These are phyloP conservation scores for Plasmodium blacklocki DNA, from an alignment of 169 alveolate genomes.

Conservation along the genomic window DNA sequence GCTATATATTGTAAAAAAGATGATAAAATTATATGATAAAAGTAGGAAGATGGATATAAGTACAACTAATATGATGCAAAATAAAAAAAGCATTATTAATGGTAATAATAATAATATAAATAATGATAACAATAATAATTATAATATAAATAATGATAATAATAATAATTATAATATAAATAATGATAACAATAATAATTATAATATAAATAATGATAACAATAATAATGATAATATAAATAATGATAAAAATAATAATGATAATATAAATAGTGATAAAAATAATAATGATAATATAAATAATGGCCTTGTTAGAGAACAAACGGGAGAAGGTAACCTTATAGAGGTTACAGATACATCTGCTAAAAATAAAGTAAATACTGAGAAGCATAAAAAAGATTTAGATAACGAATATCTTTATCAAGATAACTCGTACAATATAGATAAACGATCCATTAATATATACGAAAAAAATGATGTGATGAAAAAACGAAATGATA, in stretches of 20 bases:
- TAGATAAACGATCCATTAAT: slow-evolving; percentile 52
- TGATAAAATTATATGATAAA: too few relatives aligned
- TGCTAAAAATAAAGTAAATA: not conserved
- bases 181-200: not conserved
- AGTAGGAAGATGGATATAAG: too few relatives aligned
- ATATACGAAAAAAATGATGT: slow-evolving; percentile 65
- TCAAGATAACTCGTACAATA: slow-evolving; percentile 42
- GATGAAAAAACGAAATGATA: slow-evolving; percentile 61
- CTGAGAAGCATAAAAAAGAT: not conserved
- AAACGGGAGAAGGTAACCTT: not conserved
- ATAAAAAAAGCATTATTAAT: too few relatives aligned
- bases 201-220: too few relatives aligned
- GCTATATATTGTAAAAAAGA: too few relatives aligned
- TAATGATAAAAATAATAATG: not conserved
- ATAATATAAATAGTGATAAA: not conserved
- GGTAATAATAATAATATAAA: too few relatives aligned
- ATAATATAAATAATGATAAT: not conserved
- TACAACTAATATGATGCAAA: too few relatives aligned
- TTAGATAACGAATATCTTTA: slow-evolving; percentile 18
- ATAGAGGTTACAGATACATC: not conserved
- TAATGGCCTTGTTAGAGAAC: too few relatives aligned
- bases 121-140: too few relatives aligned
- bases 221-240: too few relatives aligned
- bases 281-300: too few relatives aligned
- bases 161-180: not conserved